Percentiles rank a stretch among this genome's conserved stretches.
These are phyloP conservation scores for Omphalotus guepiniiformis DNA, from an alignment of 768 basidiomycete genomes.

Conservation along the genomic window DNA sequence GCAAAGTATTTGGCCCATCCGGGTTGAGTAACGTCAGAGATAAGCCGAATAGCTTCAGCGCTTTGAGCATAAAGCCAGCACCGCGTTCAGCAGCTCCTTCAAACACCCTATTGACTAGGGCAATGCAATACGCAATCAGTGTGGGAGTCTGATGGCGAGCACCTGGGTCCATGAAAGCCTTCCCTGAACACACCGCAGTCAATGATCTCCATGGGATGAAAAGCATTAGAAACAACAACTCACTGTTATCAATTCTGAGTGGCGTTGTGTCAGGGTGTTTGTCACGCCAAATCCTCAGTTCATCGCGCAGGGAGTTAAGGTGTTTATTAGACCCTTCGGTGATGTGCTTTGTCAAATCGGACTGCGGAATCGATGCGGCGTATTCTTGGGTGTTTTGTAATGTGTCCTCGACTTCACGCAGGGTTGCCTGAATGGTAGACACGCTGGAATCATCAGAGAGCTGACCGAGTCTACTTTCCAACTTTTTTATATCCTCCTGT, in stretches of 20 bases:
- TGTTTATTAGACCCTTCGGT: too few relatives aligned
- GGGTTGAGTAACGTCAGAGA: background rate
- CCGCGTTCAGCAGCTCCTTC: background rate
- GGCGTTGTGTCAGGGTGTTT: background rate
- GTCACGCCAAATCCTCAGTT: too few relatives aligned
- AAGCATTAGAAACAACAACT: background rate
- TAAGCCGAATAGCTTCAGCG: background rate
- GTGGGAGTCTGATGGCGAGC: background rate
- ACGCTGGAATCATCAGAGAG: too few relatives aligned
- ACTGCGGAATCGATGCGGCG: too few relatives aligned
- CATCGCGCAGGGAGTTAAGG: too few relatives aligned
- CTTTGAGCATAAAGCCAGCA: background rate
- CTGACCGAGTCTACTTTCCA: too few relatives aligned
- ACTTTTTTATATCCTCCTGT: too few relatives aligned
- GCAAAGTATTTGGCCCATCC: background rate
- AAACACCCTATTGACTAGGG: background rate
- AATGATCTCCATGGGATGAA: background rate
- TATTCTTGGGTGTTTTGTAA: too few relatives aligned
- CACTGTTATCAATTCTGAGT: background rate
- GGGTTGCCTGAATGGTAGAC: too few relatives aligned
- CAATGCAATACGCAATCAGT: background rate
- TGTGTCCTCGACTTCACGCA: too few relatives aligned
- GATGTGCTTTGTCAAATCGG: too few relatives aligned
- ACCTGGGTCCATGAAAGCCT: background rate
- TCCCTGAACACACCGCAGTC: background rate